Evolutionary conservation across 2,329 filamentous ascomycete genomes (phyloP).

Genomic region (Pseudocercospora crystallina): DNA sequence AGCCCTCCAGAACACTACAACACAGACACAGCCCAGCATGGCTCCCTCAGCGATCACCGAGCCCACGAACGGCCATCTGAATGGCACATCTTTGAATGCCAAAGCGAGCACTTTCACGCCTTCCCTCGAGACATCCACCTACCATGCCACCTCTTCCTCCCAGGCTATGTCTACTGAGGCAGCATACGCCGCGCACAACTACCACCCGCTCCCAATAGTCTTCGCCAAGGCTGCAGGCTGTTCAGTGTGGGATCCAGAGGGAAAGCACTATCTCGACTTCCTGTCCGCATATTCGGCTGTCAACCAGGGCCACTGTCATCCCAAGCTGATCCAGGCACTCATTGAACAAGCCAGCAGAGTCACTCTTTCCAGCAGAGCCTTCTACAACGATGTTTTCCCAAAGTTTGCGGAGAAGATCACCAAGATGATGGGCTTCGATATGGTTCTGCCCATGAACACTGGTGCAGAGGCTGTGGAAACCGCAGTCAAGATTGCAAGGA

Average conservation of each 20-base stretch:
- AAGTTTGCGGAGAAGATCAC: constrained; percentile 92
- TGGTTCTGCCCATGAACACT: constrained; percentile 98
- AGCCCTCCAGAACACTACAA: not conserved
- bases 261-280: constrained; percentile 91
- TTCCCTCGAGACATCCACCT: constrained; percentile 45
- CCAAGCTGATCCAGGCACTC: constrained; percentile 87
- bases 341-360: constrained; percentile 84
- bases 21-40: constrained; percentile 28
- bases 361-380: constrained; percentile 90
- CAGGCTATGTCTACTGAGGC: constrained; percentile 79
- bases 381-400: constrained; percentile 98
- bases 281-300: constrained; percentile 96
- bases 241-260: constrained; percentile 93
- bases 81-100: constrained; percentile 37
- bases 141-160: constrained; percentile 76
- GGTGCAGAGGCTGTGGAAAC: constrained; percentile 96
- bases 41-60: constrained; percentile 37
- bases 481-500: constrained; percentile 90
- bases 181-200: constrained; percentile 93
- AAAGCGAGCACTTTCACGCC: constrained; percentile 44
- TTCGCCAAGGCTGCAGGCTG: constrained; percentile 82
- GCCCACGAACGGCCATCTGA: constrained; percentile 27
- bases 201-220: constrained; percentile 93
- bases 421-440: constrained; percentile 87
- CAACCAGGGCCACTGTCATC: constrained; percentile 98